phyloP scores from a whole-genome alignment of 2,329 filamentous ascomycete species.

The Botrytis porri region DNA sequence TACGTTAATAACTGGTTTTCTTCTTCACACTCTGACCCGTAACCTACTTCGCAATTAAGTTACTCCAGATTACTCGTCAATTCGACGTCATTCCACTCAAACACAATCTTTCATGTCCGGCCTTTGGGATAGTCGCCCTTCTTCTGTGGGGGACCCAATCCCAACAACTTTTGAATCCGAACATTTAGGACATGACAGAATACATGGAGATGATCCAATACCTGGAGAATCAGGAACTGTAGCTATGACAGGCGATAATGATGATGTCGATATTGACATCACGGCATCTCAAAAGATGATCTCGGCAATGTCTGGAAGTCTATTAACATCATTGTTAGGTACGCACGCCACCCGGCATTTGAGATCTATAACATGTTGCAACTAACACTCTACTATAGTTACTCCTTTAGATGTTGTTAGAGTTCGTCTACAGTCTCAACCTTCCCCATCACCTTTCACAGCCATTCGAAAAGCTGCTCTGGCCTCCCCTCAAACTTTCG shows the following conservation, averaged over 20 bases:
- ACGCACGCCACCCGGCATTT: conserved; percentile 37
- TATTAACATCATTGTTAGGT: conserved; percentile 88
- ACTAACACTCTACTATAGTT: conserved; percentile 50
- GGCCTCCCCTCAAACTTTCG: conserved; percentile 52
- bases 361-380: conserved; percentile 9
- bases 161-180: conserved; percentile 28
- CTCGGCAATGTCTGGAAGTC: conserved; percentile 84
- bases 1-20: neutral
- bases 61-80: neutral
- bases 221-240: conserved; percentile 32
- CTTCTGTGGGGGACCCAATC: conserved; percentile 23
- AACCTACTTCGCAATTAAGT: neutral
- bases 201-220: conserved; percentile 34
- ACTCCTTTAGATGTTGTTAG: conserved; percentile 96
- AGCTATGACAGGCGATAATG: conserved; percentile 36
- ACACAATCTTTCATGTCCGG: conserved; percentile 27
- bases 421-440: conserved; percentile 88
- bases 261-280: conserved; percentile 57
- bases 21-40: neutral
- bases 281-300: conserved; percentile 90
- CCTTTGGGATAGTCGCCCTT: conserved; percentile 28
- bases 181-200: conserved; percentile 33
- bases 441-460: conserved; percentile 48
- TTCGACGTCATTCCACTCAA: conserved; percentile 18
- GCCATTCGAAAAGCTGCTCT: conserved; percentile 54